phyloP scores from a whole-genome alignment of 805 yeast species.

The Zygosaccharomyces pseudorouxii region DNA sequence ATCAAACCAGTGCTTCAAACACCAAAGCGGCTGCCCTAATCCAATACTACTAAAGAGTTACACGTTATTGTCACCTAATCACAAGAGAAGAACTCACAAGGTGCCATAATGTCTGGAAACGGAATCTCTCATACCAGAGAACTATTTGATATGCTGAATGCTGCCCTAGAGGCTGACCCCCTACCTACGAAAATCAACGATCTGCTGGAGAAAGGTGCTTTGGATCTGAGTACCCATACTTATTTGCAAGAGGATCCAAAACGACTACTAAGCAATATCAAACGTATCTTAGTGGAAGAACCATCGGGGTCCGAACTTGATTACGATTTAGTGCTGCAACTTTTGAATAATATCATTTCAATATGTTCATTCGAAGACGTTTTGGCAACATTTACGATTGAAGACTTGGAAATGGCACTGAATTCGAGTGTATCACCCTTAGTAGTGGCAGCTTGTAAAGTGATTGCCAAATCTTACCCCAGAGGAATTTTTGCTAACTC shows the following conservation, averaged over 20 bases:
- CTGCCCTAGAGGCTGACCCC: slow-evolving; percentile 8
- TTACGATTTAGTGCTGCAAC: slow-evolving; percentile 20
- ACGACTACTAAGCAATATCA: slow-evolving; percentile 19
- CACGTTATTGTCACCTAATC: neutral
- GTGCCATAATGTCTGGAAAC: neutral
- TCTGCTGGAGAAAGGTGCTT: slow-evolving; percentile 17
- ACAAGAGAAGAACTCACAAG: neutral
- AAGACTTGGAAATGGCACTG: slow-evolving; percentile 24
- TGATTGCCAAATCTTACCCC: slow-evolving; percentile 28
- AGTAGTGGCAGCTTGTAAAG: slow-evolving; percentile 24
- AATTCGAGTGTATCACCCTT: slow-evolving; percentile 19
- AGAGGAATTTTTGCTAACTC: slow-evolving; percentile 24
- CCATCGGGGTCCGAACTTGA: slow-evolving; percentile 13
- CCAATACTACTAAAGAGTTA: neutral
- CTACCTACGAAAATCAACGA: slow-evolving; percentile 13
- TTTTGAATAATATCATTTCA: slow-evolving; percentile 19
- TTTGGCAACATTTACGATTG: slow-evolving; percentile 17
- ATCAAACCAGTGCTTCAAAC: neutral
- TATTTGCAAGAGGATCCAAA: slow-evolving; percentile 12
- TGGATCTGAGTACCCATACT: slow-evolving; percentile 20
- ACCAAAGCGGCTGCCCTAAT: neutral
- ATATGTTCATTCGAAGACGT: slow-evolving; percentile 27
- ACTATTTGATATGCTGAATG: slow-evolving; percentile 11
- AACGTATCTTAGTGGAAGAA: slow-evolving; percentile 12
- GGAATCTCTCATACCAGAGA: slow-evolving; percentile 1